These are phyloP conservation scores for Apiospora kogelbergensis DNA, from an alignment of 2,329 filamentous ascomycete genomes.

Conservation along the genomic window DNA sequence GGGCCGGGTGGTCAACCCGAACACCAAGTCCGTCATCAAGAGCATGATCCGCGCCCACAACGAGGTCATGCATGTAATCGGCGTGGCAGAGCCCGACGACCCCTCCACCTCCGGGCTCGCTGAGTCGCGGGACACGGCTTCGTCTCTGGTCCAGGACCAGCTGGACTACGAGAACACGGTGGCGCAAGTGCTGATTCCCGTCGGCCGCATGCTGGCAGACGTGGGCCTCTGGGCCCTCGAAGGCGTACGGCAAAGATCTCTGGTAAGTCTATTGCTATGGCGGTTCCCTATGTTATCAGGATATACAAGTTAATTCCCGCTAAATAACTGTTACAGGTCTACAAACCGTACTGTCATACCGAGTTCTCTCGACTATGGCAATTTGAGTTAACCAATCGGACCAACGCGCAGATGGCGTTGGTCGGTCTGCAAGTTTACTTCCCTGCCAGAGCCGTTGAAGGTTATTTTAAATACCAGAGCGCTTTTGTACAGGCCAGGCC, in stretches of 20 bases:
- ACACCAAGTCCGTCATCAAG: slow-evolving; percentile 54
- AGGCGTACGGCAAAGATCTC: slow-evolving; percentile 38
- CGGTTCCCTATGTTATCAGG: too few species aligned
- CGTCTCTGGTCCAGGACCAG: slow-evolving; percentile 39
- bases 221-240: slow-evolving; percentile 51
- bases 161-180: slow-evolving; percentile 47
- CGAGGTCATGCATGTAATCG: slow-evolving; percentile 63
- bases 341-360: slow-evolving; percentile 47
- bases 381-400: slow-evolving; percentile 33
- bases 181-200: slow-evolving; percentile 38
- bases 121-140: slow-evolving; percentile 32
- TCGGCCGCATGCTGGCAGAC: slow-evolving; percentile 39
- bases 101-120: slow-evolving; percentile 30
- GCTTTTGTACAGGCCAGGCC: slow-evolving; percentile 11
- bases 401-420: slow-evolving; percentile 33
- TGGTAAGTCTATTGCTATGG: slow-evolving; percentile 12
- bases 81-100: slow-evolving; percentile 59
- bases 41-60: slow-evolving; percentile 61
- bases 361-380: slow-evolving; percentile 47
- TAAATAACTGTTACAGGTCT: slow-evolving; percentile 48
- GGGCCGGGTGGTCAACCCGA: slow-evolving; percentile 55
- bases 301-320: too few species aligned
- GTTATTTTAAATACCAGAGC: neutral
- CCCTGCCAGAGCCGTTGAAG: neutral
- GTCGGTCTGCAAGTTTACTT: slow-evolving; percentile 32